Evolutionary conservation across 2,329 filamentous ascomycete genomes (phyloP).

Genomic region (Alternaria consortialis): DNA sequence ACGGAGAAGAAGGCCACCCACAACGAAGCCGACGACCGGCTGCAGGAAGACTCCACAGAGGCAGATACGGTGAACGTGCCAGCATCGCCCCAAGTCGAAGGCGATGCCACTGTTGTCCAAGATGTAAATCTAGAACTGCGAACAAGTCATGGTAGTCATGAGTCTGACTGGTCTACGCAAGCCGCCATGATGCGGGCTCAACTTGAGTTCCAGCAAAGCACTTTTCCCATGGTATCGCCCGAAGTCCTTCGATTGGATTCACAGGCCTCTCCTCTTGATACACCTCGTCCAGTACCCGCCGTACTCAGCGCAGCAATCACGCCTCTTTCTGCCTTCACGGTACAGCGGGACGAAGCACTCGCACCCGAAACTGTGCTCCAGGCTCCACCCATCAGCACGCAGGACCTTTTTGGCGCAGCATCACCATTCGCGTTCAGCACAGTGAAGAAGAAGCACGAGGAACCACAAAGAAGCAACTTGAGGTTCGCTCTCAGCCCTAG

Average conservation of each 20-base stretch:
- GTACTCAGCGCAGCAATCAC: slow-evolving; percentile 39
- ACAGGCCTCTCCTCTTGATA: slow-evolving; percentile 25
- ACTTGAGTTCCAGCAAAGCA: slow-evolving; percentile 44
- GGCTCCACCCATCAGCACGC: slow-evolving; percentile 50
- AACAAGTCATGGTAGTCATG: slow-evolving; percentile 19
- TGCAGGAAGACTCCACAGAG: neutral
- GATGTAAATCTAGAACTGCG: slow-evolving; percentile 3
- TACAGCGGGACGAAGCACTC: slow-evolving; percentile 27
- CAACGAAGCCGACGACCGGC: neutral
- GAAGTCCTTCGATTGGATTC: slow-evolving; percentile 28
- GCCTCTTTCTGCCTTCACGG: slow-evolving; percentile 41
- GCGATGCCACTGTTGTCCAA: neutral
- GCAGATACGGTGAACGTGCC: neutral
- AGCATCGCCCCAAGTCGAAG: neutral
- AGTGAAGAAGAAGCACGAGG: slow-evolving; percentile 50
- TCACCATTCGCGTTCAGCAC: slow-evolving; percentile 54
- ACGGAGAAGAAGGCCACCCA: neutral
- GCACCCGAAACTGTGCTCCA: slow-evolving; percentile 22
- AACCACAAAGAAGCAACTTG: slow-evolving; percentile 30
- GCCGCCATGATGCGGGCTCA: slow-evolving; percentile 47
- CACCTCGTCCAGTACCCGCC: slow-evolving; percentile 20
- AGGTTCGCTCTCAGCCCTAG: slow-evolving; percentile 33
- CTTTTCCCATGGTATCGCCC: slow-evolving; percentile 27
- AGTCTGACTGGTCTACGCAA: slow-evolving; percentile 48
- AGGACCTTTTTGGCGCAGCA: slow-evolving; percentile 55